phyloP scores from a whole-genome alignment of 2,329 filamentous ascomycete species.

The Ophiostoma ulmi region DNA sequence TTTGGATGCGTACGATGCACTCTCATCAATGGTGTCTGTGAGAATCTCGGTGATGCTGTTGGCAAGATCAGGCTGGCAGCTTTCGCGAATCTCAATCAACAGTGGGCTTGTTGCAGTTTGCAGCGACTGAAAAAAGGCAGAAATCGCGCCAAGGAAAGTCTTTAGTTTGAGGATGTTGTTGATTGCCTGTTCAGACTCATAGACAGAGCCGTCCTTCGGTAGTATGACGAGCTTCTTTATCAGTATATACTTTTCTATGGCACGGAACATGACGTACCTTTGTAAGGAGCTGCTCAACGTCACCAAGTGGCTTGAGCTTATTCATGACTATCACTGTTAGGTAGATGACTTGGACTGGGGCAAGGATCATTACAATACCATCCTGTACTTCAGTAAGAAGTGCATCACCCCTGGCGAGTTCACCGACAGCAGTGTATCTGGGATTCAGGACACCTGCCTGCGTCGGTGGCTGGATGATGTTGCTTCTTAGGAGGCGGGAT shows the following conservation, averaged over 20 bases:
- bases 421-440: constrained; percentile 77
- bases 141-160: constrained; percentile 65
- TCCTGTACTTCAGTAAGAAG: constrained; percentile 73
- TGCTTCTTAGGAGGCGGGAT: constrained; percentile 72
- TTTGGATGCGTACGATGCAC: constrained; percentile 70
- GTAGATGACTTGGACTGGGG: no score
- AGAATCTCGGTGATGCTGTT: constrained; percentile 61
- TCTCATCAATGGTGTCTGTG: constrained; percentile 66
- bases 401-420: constrained; percentile 74
- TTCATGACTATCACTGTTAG: constrained; percentile 25
- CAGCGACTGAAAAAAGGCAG: constrained; percentile 63
- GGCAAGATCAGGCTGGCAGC: constrained; percentile 62
- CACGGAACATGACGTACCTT: constrained; percentile 44
- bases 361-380: constrained; percentile 40
- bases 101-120: constrained; percentile 59
- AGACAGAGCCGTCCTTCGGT: constrained; percentile 58
- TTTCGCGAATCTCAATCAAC: constrained; percentile 60
- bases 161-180: constrained; percentile 86
- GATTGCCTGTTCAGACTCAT: constrained; percentile 71
- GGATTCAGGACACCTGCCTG: constrained; percentile 58
- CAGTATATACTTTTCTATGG: not conserved
- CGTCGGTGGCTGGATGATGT: constrained; percentile 83
- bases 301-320: constrained; percentile 59
- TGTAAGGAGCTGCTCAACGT: constrained; percentile 75
- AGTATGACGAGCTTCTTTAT: constrained; percentile 64